A percentile compares a stretch with the other conserved stretches of the same genome.
Conservation (phyloP, 441 rosid genomes). For the Monsonia emarginata region DNA sequence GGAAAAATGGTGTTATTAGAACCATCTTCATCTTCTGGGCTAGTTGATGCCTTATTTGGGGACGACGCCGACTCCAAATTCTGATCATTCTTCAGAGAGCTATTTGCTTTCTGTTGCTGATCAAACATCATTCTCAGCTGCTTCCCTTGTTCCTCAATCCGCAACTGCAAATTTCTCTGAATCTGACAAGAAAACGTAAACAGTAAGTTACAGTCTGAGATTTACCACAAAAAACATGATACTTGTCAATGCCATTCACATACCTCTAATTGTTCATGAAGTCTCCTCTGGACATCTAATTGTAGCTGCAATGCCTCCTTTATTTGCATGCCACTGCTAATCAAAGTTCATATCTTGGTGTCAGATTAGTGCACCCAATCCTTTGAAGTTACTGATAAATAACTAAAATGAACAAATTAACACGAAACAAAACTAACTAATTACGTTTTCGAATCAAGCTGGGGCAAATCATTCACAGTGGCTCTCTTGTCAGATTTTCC, state of each 20-base stretch:
- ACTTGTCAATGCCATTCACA: not conserved
- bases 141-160: slow-evolving; percentile 77
- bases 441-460: slow-evolving; percentile 51
- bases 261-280: slow-evolving; percentile 89
- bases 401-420: not conserved
- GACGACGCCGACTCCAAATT: not conserved
- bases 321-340: slow-evolving; percentile 51
- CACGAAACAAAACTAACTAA: no score
- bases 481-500: slow-evolving; percentile 49
- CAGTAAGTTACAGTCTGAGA: not conserved
- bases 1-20: slow-evolving; percentile 24
- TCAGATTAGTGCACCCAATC: not conserved
- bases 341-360: slow-evolving; percentile 7
- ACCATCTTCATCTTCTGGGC: not conserved
- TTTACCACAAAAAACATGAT: not conserved
- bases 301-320: slow-evolving; percentile 73
- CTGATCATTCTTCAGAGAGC: slow-evolving; percentile 3
- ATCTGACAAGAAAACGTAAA: slow-evolving; percentile 27
- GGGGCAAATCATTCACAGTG: slow-evolving; percentile 34
- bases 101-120: slow-evolving; percentile 49
- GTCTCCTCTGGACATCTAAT: slow-evolving; percentile 71
- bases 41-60: not conserved
- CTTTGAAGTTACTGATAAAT: not conserved
- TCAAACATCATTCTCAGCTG: slow-evolving; percentile 70
- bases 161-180: slow-evolving; percentile 61